Percentiles rank a stretch among this genome's conserved stretches.
Conservation (phyloP, 371 early-diverging fungal species). For the Actinomucor elegans region DNA sequence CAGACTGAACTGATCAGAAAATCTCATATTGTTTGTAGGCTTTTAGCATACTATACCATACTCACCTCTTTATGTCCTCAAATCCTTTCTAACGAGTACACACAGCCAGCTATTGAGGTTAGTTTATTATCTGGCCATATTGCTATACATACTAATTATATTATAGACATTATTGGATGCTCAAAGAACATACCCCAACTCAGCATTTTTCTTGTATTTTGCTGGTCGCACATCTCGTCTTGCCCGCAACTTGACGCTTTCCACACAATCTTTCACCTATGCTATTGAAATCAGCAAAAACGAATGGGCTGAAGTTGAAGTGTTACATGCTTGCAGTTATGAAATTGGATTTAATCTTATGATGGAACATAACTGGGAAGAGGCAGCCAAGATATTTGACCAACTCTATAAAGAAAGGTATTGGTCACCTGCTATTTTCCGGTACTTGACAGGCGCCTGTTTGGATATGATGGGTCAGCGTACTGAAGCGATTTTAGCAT, state of each 20-base stretch:
- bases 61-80: conserved; percentile 49
- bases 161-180: conserved; percentile 55
- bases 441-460: conserved; percentile 59
- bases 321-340: conserved; percentile 52
- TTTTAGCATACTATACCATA: conserved; percentile 48
- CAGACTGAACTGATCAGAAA: not conserved
- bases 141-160: no score
- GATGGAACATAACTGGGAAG: conserved; percentile 58
- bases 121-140: no score
- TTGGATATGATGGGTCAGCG: conserved; percentile 51
- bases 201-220: conserved; percentile 65
- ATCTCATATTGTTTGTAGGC: conserved; percentile 16
- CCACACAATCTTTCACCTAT: conserved; percentile 50
- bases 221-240: conserved; percentile 59
- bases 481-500: conserved; percentile 52
- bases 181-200: conserved; percentile 57
- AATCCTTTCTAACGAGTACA: conserved; percentile 39
- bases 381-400: conserved; percentile 53
- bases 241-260: conserved; percentile 46
- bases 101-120: conserved; percentile 60
- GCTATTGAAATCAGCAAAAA: conserved; percentile 52
- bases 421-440: conserved; percentile 63
- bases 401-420: conserved; percentile 54
- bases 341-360: conserved; percentile 62
- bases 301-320: conserved; percentile 57